These are phyloP conservation scores for Escovopsis sp. DNA, from an alignment of 2,329 filamentous ascomycete species.

Conservation along the genomic window DNA sequence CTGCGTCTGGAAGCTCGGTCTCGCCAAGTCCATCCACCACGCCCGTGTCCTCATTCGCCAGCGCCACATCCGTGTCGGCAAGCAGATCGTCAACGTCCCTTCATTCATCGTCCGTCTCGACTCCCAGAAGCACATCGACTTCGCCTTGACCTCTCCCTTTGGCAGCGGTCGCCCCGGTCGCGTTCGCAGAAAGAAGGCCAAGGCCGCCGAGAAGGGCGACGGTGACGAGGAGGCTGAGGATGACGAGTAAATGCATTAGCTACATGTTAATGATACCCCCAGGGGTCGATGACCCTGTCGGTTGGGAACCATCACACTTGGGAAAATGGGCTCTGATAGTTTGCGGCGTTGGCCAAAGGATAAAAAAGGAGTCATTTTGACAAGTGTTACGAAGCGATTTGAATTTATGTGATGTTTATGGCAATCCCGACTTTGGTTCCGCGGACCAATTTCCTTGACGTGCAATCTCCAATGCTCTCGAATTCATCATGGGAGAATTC, in stretches of 20 bases:
- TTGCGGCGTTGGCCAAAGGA: constrained; percentile 37
- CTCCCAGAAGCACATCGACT: constrained; percentile 99
- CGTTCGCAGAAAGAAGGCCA: constrained; percentile 99
- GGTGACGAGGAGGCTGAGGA: constrained; percentile 76
- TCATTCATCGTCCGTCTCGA: constrained; percentile 99
- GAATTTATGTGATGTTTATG: neutral
- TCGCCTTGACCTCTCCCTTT: constrained; percentile 92
- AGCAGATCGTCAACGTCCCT: constrained; percentile 99
- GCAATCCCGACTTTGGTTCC: neutral
- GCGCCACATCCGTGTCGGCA: constrained; percentile 98
- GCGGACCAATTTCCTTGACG: no score
- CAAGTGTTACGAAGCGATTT: constrained; percentile 11
- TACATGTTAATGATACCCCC: constrained; percentile 17
- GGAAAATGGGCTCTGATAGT: constrained; percentile 29
- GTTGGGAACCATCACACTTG: constrained; percentile 22
- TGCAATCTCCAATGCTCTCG: no score
- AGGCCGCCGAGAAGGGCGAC: constrained; percentile 76
- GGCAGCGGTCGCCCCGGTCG: constrained; percentile 93
- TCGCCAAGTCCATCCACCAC: constrained; percentile 99
- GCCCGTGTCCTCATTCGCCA: constrained; percentile 99
- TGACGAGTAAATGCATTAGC: constrained; percentile 44
- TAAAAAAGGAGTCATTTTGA: constrained; percentile 29
- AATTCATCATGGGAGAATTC: no score
- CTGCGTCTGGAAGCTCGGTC: constrained; percentile 99
- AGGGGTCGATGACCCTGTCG: constrained; percentile 9